These are phyloP conservation scores for Ramicandelaber brevisporus DNA, from an alignment of 192 early-diverging fungal species.

Conservation along the genomic window DNA sequence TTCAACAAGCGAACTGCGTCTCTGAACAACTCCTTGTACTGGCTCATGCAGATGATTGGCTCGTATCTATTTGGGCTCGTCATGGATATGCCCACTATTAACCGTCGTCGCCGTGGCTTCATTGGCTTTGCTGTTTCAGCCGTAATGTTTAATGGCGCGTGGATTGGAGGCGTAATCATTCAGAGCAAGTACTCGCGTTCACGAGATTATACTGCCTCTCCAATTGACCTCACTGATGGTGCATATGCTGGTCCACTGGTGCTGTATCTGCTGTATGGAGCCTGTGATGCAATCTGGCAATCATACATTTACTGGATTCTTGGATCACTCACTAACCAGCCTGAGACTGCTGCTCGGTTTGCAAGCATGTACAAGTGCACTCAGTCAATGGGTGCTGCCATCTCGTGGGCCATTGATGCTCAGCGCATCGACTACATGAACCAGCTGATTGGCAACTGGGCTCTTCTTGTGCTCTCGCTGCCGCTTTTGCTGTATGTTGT, in stretches of 20 bases:
- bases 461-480: constrained; percentile 7
- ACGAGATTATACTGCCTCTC: constrained; percentile 5
- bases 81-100: constrained; percentile 24
- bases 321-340: constrained; percentile 59
- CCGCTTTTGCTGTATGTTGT: constrained; percentile 12
- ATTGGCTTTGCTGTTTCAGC: constrained; percentile 16
- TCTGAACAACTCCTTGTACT: constrained; percentile 56
- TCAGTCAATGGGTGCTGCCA: constrained; percentile 41
- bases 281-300: constrained; percentile 60
- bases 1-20: constrained; percentile 41
- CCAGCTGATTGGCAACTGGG: constrained; percentile 17
- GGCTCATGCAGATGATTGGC: constrained; percentile 47
- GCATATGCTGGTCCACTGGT: constrained; percentile 27
- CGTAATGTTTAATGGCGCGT: constrained; percentile 19
- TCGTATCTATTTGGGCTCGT: constrained; percentile 31
- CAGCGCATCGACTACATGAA: constrained; percentile 14
- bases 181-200: constrained; percentile 23
- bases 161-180: constrained; percentile 25
- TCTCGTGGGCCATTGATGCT: constrained; percentile 39
- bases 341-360: constrained; percentile 33
- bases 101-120: constrained; percentile 31
- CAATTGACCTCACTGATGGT: constrained; percentile 12
- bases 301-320: constrained; percentile 57
- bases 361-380: constrained; percentile 67
- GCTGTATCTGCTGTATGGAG: constrained; percentile 46